Evolutionary conservation across 495 filamentous ascomycete species (phyloP).

Genomic region (Xanthoparmelia taractica): DNA sequence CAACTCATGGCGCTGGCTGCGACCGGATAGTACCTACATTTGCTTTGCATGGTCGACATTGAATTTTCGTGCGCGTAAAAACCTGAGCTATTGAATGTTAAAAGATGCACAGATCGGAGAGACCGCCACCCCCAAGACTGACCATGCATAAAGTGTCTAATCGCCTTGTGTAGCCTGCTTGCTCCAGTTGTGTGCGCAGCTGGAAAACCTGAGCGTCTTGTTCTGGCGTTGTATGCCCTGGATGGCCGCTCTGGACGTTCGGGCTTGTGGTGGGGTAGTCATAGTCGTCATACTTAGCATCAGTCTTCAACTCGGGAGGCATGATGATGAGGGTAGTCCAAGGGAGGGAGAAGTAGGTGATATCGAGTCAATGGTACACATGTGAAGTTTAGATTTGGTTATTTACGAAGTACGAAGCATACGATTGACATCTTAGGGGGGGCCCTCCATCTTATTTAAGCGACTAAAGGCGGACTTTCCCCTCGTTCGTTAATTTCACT

Average conservation of each 20-base stretch:
- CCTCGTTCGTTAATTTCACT: too few species aligned
- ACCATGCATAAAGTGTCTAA: constrained; percentile 88
- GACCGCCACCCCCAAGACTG: constrained; percentile 23
- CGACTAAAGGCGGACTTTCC: too few species aligned
- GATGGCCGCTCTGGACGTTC: constrained; percentile 63
- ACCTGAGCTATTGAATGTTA: constrained; percentile 55
- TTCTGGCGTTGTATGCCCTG: constrained; percentile 76
- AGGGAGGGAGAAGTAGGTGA: background rate
- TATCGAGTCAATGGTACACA: background rate
- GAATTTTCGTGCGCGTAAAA: constrained; percentile 91
- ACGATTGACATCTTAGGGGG: background rate
- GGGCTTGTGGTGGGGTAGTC: constrained; percentile 80
- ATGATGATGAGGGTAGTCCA: constrained; percentile 24
- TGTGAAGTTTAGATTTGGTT: background rate
- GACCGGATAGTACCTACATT: constrained; percentile 53
- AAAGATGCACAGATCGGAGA: constrained; percentile 8
- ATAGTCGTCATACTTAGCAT: constrained; percentile 93
- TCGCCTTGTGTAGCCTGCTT: constrained; percentile 71
- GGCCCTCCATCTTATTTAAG: constrained; percentile 9
- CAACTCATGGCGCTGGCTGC: background rate
- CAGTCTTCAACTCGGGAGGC: constrained; percentile 48
- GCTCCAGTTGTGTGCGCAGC: constrained; percentile 75
- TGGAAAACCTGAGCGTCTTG: constrained; percentile 88
- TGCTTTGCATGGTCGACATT: constrained; percentile 74
- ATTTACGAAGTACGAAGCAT: too few species aligned